These are phyloP conservation scores for Neurospora discreta DNA, from an alignment of 495 filamentous ascomycete species.

Conservation along the genomic window DNA sequence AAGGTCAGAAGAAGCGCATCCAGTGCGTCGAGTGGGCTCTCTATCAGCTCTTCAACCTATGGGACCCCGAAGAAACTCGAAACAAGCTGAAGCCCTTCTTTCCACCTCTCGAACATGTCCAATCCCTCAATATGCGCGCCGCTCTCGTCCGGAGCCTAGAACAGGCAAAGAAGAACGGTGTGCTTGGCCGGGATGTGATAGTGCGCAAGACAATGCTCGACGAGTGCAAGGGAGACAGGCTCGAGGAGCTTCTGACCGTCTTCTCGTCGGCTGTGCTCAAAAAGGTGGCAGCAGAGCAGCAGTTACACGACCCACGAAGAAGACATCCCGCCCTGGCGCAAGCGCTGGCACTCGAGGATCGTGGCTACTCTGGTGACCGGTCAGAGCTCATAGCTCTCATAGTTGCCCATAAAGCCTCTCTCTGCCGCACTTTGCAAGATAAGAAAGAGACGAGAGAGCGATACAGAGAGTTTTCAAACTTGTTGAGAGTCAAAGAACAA, in stretches of 20 bases:
- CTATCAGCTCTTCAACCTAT: slow-evolving; percentile 69
- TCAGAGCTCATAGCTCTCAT: slow-evolving; percentile 53
- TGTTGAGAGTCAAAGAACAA: slow-evolving; percentile 42
- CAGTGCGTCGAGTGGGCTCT: slow-evolving; percentile 75
- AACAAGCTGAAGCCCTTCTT: slow-evolving; percentile 86
- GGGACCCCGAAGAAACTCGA: slow-evolving; percentile 61
- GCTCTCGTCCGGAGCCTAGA: slow-evolving; percentile 70
- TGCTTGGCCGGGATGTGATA: slow-evolving; percentile 63
- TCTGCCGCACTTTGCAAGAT: slow-evolving; percentile 39
- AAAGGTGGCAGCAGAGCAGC: slow-evolving; percentile 44
- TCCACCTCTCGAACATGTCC: slow-evolving; percentile 73
- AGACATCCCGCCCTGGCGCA: slow-evolving; percentile 38
- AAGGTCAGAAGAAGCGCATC: slow-evolving; percentile 68
- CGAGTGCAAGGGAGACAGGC: slow-evolving; percentile 75
- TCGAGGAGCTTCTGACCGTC: slow-evolving; percentile 65
- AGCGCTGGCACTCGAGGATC: slow-evolving; percentile 49
- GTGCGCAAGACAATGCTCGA: slow-evolving; percentile 86
- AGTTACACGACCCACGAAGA: slow-evolving; percentile 17
- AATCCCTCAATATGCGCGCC: slow-evolving; percentile 78
- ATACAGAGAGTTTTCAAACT: slow-evolving; percentile 46
- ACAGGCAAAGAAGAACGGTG: slow-evolving; percentile 75
- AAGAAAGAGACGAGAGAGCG: slow-evolving; percentile 43
- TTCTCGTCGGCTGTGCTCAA: slow-evolving; percentile 75
- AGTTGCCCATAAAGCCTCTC: slow-evolving; percentile 57
- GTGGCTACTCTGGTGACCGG: slow-evolving; percentile 48